A percentile compares a stretch with the other conserved stretches of the same genome.
Conservation (phyloP, 2,329 filamentous ascomycete genomes). For the Phyllosticta citrichinensis region DNA sequence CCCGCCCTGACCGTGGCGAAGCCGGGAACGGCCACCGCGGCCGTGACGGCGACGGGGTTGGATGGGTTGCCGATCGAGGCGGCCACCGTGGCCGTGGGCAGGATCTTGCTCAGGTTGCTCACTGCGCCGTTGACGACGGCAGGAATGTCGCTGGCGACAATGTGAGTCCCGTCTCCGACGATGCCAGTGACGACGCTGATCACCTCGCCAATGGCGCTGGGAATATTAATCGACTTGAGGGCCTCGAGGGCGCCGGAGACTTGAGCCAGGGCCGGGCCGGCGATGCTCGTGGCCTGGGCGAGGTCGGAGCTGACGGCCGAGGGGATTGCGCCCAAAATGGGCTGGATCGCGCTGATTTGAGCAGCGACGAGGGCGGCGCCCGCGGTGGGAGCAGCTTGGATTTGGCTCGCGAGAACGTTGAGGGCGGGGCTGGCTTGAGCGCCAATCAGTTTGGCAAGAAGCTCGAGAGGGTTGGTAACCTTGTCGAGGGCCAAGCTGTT, state of each 20-base stretch:
- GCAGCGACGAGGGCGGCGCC: not conserved
- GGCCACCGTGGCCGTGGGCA: not conserved
- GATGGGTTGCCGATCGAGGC: not conserved
- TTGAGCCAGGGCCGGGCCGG: not conserved
- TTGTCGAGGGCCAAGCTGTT: not conserved
- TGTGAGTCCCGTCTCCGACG: not conserved
- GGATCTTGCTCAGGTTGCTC: not conserved
- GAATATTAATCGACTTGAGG: not conserved
- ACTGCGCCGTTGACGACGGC: not conserved
- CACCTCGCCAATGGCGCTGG: not conserved
- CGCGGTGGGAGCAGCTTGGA: not conserved
- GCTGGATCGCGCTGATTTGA: not conserved
- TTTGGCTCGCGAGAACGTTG: not conserved
- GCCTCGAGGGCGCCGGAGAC: not conserved
- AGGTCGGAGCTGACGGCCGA: not conserved
- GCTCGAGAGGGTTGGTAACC: not conserved
- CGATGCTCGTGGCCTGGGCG: not conserved
- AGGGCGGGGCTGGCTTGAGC: slow-evolving; percentile 1
- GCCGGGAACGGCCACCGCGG: not conserved
- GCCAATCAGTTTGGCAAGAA: not conserved
- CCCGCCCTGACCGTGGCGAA: not conserved
- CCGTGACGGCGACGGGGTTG: not conserved
- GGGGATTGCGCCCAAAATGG: not conserved
- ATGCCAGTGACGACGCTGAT: not conserved
- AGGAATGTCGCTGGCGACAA: not conserved